A percentile compares a stretch with the other conserved stretches of the same genome.
Conservation (phyloP, 2,329 filamentous ascomycete genomes). For the Alternaria incomplexa region DNA sequence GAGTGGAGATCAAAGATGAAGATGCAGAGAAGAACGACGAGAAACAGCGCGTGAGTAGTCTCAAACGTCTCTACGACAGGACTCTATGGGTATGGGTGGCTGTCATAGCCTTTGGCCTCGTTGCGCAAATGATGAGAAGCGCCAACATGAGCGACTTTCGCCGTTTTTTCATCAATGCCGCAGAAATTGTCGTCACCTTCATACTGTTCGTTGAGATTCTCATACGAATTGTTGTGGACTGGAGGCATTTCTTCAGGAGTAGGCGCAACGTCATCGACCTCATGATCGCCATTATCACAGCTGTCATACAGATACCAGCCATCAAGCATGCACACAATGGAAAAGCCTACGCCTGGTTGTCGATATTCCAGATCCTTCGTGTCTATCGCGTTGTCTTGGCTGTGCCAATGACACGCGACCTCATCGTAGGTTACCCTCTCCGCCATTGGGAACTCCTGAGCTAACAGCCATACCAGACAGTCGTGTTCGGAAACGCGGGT, state of each 20-base stretch:
- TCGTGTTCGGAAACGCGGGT: conserved; percentile 87
- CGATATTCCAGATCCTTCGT: conserved; percentile 89
- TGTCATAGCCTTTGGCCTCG: conserved; percentile 79
- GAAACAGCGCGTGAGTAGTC: conserved; percentile 52
- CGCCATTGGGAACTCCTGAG: not conserved
- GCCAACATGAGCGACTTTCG: conserved; percentile 71
- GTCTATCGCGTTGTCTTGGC: conserved; percentile 91
- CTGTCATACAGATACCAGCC: conserved; percentile 81
- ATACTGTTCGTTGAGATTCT: conserved; percentile 82
- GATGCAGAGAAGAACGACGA: conserved; percentile 33
- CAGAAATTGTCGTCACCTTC: conserved; percentile 78
- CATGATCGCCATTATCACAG: conserved; percentile 77
- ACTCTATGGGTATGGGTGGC: conserved; percentile 79
- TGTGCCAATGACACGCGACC: conserved; percentile 81
- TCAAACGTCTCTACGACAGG: conserved; percentile 78
- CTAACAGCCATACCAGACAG: conserved; percentile 50
- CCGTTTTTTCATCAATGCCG: conserved; percentile 68
- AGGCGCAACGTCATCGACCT: conserved; percentile 82
- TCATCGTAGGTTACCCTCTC: conserved; percentile 65
- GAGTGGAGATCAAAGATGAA: conserved; percentile 63
- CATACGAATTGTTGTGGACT: conserved; percentile 77
- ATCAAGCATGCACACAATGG: conserved; percentile 70
- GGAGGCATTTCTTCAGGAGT: conserved; percentile 77
- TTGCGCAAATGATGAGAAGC: conserved; percentile 79
- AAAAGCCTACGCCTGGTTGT: conserved; percentile 82